Evolutionary conservation across 1,284 basidiomycete species (phyloP), one percentile per base, ranked within the genome.

Genomic region (Boletus semigastroideus): DNA sequence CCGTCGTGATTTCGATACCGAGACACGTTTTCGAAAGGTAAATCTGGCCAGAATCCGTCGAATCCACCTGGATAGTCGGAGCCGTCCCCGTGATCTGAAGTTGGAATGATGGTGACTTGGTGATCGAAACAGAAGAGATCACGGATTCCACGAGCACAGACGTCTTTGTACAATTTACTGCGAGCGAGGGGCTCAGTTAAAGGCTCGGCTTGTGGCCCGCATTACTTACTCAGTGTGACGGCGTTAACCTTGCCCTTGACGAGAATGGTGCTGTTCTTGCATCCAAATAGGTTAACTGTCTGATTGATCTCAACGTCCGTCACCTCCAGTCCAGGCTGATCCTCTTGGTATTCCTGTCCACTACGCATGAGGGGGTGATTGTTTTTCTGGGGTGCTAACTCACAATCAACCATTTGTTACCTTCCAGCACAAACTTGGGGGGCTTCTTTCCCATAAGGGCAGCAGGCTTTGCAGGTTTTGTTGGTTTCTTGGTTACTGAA

Each of bases 161-260:
- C 0, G 91, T 95, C 73, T 95, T 96, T 44, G 78, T 83, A 74
- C 94, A 97, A 66, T 92, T 92, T 47, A 94, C 93, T 95, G 62
- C 17, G 43, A 51, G 36, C 42, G 31, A 11, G 31, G n/a, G 14
- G 20, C 30, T 55, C 16, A 59, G 50, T 34, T 37, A 28, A 39
- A 33, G 38, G 53, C 44, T 41, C 20, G 49, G 14, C 30, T 17
- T 11, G 48, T 33, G 25, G 17, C 2, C 5, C 3, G n/a, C 2
- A 42, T 22, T 7, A 75, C 86, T 64, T 65, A 94, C 93, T 82
- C 59, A 99, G 75, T 16, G 88, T 93, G 33, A 99, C 85, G 5
- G 94, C 95, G 66, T 99, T 99, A 63, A 94, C 84, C 75, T 99
- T 99, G 67, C 96, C 96, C 67, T 88, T 88, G 68, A 99, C 78